These are phyloP conservation scores for Fusarium ambrosium DNA, from an alignment of 2,329 filamentous ascomycete species.

Conservation along the genomic window DNA sequence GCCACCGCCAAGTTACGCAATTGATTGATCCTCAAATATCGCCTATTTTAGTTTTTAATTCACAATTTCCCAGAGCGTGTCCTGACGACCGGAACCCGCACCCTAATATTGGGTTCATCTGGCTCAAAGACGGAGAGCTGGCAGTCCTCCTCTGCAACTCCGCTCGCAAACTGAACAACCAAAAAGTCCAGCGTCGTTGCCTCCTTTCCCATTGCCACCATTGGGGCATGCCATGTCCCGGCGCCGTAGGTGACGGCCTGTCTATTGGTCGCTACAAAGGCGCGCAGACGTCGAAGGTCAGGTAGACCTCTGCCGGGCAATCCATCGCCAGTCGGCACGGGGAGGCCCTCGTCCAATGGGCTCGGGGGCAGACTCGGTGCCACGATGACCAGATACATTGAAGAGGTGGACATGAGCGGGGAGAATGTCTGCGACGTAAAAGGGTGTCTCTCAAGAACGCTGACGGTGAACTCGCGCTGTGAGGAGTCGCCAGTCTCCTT, in stretches of 20 bases:
- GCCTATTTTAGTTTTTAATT: constrained; percentile 6
- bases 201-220: constrained; percentile 81
- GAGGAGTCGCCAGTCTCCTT: constrained; percentile 20
- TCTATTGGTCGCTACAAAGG: constrained; percentile 81
- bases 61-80: constrained; percentile 28
- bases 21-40: constrained; percentile 30
- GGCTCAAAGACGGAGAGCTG: constrained; percentile 75
- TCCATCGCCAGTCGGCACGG: constrained; percentile 48
- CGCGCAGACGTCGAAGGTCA: constrained; percentile 77
- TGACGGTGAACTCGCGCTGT: constrained; percentile 67
- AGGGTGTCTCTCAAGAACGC: constrained; percentile 89
- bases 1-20: constrained; percentile 31
- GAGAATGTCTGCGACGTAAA: constrained; percentile 95
- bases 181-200: constrained; percentile 82
- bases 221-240: constrained; percentile 96
- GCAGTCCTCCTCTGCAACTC: constrained; percentile 85
- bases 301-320: constrained; percentile 76
- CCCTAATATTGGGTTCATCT: constrained; percentile 55
- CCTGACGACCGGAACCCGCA: constrained; percentile 43
- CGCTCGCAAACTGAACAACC: constrained; percentile 90
- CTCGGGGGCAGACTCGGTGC: constrained; percentile 77
- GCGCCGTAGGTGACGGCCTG: constrained; percentile 94
- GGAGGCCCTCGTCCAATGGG: constrained; percentile 42
- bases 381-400: constrained; percentile 86
- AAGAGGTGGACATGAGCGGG: constrained; percentile 71